Percentiles rank a stretch among this genome's conserved stretches.
Conservation (phyloP, 2,329 filamentous ascomycete species). For the Ceratocystis colombiana region DNA sequence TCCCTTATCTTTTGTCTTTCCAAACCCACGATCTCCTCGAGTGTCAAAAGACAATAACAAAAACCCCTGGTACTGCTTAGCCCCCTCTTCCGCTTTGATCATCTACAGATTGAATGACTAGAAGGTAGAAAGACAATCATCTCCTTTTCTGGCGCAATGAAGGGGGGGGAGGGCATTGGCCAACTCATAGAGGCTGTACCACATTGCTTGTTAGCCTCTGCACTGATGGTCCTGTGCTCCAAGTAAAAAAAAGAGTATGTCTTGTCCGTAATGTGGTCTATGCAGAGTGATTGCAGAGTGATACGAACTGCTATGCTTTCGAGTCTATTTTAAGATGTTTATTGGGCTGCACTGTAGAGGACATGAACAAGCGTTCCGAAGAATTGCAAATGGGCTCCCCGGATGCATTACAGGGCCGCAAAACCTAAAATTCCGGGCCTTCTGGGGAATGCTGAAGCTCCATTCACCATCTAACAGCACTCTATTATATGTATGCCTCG, state of each 20-base stretch:
- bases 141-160: neutral
- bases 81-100: neutral
- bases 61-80: neutral
- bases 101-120: neutral
- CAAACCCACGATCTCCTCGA: neutral
- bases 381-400: neutral
- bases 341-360: neutral
- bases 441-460: neutral
- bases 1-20: neutral
- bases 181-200: slow-evolving; percentile 8
- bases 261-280: neutral
- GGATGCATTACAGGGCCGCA: neutral
- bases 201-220: slow-evolving; percentile 5
- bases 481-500: neutral
- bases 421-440: neutral
- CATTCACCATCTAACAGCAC: neutral
- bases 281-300: slow-evolving; percentile 3
- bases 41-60: neutral
- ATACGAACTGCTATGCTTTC: neutral
- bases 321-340: neutral
- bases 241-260: neutral
- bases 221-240: neutral
- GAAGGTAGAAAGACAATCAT: neutral
- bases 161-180: neutral
- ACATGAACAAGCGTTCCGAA: neutral